phyloP scores from a whole-genome alignment of 2,329 filamentous ascomycete genomes.

The Niveomyces coronatus region DNA sequence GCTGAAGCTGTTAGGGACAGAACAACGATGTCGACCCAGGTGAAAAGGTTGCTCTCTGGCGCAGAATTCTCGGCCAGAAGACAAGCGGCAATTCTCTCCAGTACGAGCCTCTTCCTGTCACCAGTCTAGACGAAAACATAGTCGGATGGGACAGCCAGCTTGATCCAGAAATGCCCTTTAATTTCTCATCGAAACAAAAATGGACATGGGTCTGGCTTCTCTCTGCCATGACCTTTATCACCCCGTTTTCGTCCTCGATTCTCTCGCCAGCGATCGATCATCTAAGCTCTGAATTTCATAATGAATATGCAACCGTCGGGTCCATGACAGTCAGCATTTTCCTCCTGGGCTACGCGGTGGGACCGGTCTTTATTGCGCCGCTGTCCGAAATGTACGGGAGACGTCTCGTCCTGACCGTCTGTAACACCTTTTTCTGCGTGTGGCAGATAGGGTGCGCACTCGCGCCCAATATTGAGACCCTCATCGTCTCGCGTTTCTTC shows the following conservation, averaged over 20 bases:
- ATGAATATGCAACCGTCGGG: conserved; percentile 28
- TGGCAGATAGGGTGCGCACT: conserved; percentile 58
- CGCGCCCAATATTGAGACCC: conserved; percentile 38
- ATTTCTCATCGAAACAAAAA: conserved; percentile 44
- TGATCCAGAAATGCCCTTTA: conserved; percentile 48
- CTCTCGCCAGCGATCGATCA: conserved; percentile 37
- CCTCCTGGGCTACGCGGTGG: conserved; percentile 47
- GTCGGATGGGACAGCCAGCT: conserved; percentile 51
- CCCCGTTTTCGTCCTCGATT: conserved; percentile 55
- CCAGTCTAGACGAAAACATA: conserved; percentile 40
- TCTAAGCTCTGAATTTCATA: conserved; percentile 34
- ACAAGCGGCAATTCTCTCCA: no score
- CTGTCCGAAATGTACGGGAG: conserved; percentile 57
- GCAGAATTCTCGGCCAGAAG: no score
- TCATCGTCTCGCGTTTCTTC: conserved; percentile 50
- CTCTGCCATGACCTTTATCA: conserved; percentile 52
- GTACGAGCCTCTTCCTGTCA: conserved; percentile 38
- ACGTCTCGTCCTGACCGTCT: conserved; percentile 41
- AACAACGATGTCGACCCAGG: no score
- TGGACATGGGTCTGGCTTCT: conserved; percentile 48
- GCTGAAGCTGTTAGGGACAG: no score
- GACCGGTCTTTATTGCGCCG: conserved; percentile 46
- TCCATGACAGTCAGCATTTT: conserved; percentile 52
- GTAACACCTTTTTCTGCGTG: conserved; percentile 50
- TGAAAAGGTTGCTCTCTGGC: no score